Percentiles rank a stretch among this genome's conserved stretches.
Evolutionary conservation across 2,329 filamentous ascomycete genomes (phyloP).

Genomic region (Colletotrichum kahawae): DNA sequence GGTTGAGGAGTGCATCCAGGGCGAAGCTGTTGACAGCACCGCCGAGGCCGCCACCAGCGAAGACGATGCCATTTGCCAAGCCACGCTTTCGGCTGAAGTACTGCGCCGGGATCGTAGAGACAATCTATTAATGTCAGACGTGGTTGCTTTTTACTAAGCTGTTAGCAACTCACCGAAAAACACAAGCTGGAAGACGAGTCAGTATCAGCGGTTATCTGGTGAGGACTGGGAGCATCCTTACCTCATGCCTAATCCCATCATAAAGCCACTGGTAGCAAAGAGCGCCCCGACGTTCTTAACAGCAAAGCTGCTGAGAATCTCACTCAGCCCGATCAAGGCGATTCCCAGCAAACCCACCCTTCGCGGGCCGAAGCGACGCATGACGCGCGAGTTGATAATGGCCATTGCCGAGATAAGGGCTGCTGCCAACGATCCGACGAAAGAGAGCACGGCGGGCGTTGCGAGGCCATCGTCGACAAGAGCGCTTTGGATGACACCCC

Average conservation of each 20-base stretch:
- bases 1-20: constrained; percentile 51
- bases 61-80: constrained; percentile 60
- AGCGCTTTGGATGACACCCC: constrained; percentile 65
- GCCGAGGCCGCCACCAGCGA: constrained; percentile 59
- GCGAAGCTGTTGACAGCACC: constrained; percentile 57
- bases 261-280: constrained; percentile 36
- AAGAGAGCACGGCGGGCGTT: constrained; percentile 58
- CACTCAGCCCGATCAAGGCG: constrained; percentile 51
- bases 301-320: constrained; percentile 47
- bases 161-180: not conserved
- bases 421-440: constrained; percentile 59
- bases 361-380: constrained; percentile 53
- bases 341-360: constrained; percentile 53
- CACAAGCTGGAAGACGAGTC: not conserved
- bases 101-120: constrained; percentile 54
- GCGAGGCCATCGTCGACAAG: constrained; percentile 54
- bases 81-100: constrained; percentile 61
- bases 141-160: too few species aligned
- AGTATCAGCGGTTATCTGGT: not conserved
- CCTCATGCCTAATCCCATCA: constrained; percentile 37
- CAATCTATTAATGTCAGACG: constrained; percentile 33
- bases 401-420: constrained; percentile 57
- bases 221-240: not conserved
- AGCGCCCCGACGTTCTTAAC: constrained; percentile 37
- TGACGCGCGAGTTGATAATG: constrained; percentile 55